Percentiles rank a stretch among this genome's conserved stretches.
These are phyloP conservation scores for Penicillium thymicola DNA, from an alignment of 2,329 filamentous ascomycete species.

Conservation along the genomic window DNA sequence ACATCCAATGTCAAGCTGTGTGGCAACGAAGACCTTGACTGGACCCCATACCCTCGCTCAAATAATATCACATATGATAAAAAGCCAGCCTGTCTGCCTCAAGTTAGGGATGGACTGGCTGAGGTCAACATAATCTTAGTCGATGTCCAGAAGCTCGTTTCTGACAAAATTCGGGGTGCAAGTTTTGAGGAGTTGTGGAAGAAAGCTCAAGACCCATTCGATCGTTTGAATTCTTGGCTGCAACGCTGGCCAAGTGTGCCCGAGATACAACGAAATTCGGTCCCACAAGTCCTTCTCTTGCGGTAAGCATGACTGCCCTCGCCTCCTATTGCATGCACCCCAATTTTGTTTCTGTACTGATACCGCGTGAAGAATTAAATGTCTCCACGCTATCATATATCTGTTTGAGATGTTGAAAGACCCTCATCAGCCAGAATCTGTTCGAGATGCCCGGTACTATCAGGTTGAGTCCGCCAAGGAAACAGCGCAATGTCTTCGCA, in stretches of 20 bases:
- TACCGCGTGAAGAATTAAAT: slow-evolving; percentile 25
- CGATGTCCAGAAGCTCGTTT: slow-evolving; percentile 26
- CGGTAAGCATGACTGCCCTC: slow-evolving; percentile 24
- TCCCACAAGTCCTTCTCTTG: slow-evolving; percentile 29
- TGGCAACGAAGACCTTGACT: slow-evolving; percentile 22
- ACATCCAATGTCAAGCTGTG: slow-evolving; percentile 11
- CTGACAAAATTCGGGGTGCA: slow-evolving; percentile 12
- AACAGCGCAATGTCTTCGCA: slow-evolving; percentile 26
- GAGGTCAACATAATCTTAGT: slow-evolving; percentile 23
- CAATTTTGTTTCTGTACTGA: slow-evolving; percentile 10
- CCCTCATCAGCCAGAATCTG: slow-evolving; percentile 12
- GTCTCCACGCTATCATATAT: slow-evolving; percentile 24
- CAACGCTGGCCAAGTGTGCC: slow-evolving; percentile 17
- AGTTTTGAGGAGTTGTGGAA: slow-evolving; percentile 17
- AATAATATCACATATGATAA: slow-evolving; percentile 26
- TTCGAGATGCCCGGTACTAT: slow-evolving; percentile 11
- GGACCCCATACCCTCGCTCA: slow-evolving; percentile 34
- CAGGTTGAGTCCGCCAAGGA: slow-evolving; percentile 24
- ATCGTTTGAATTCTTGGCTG: slow-evolving; percentile 24
- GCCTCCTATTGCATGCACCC: neutral
- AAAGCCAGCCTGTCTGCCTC: slow-evolving; percentile 28
- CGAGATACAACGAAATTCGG: slow-evolving; percentile 16
- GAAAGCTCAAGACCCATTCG: slow-evolving; percentile 17
- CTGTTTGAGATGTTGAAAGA: slow-evolving; percentile 26
- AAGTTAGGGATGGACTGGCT: slow-evolving; percentile 21